phyloP scores from a whole-genome alignment of 2,329 filamentous ascomycete genomes.

The Ceratocystis variospora region DNA sequence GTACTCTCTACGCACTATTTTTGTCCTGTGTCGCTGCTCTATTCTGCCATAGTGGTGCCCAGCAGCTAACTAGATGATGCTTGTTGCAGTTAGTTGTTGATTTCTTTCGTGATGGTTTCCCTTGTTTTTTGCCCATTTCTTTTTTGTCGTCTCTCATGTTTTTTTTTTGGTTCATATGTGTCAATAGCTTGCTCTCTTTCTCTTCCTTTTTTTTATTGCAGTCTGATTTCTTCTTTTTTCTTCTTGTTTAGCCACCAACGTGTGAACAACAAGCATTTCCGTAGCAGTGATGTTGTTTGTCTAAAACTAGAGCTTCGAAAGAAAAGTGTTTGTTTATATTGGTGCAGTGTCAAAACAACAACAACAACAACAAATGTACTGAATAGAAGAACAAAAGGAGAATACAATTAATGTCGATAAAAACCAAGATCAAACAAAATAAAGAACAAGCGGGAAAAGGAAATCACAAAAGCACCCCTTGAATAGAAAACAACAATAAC shows the following conservation, averaged over 20 bases:
- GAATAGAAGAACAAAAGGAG: no score
- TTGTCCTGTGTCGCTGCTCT: no score
- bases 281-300: not conserved
- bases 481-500: constrained; percentile 5
- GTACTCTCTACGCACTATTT: no score
- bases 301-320: not conserved
- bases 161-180: not conserved
- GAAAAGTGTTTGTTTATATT: not conserved
- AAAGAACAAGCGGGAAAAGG: constrained; percentile 7
- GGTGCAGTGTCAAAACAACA: not conserved
- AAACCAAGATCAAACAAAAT: not conserved
- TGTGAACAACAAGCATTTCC: not conserved
- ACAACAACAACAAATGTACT: no score
- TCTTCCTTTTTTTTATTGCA: not conserved
- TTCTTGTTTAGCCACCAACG: not conserved
- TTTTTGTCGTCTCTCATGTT: constrained; percentile 11
- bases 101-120: constrained; percentile 16
- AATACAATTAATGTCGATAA: no score
- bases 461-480: constrained; percentile 9
- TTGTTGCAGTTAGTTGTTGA: not conserved
- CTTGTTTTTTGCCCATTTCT: constrained; percentile 4
- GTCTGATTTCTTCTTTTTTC: not conserved
- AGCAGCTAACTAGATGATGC: not conserved
- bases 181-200: not conserved
- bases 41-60: no score